Conservation (phyloP, 768 basidiomycete genomes). For the Imleria badia region DNA sequence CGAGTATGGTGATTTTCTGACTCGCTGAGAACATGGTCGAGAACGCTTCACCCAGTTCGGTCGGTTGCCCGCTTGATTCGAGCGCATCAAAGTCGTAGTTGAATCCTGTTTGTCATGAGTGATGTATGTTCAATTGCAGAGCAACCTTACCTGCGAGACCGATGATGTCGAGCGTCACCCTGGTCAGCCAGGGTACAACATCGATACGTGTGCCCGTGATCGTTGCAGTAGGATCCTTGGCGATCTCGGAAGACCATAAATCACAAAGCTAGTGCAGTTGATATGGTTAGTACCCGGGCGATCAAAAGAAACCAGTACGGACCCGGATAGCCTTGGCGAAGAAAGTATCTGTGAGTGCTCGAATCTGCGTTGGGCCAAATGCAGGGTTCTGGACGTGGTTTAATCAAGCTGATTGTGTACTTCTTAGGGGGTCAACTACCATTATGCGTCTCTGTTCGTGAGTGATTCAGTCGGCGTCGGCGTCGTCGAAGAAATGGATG, state of each 20-base stretch:
- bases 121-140: background rate
- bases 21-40: slow-evolving; percentile 27
- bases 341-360: slow-evolving; percentile 57
- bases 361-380: slow-evolving; percentile 59
- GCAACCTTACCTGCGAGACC: slow-evolving; percentile 37
- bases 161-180: slow-evolving; percentile 42
- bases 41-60: slow-evolving; percentile 36
- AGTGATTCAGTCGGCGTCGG: background rate
- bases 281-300: background rate
- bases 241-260: slow-evolving; percentile 40
- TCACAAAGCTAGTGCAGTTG: slow-evolving; percentile 42
- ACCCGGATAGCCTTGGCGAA: slow-evolving; percentile 44
- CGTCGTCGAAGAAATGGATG: background rate
- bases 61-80: slow-evolving; percentile 19
- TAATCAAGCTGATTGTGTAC: background rate
- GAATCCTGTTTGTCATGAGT: slow-evolving; percentile 32
- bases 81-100: slow-evolving; percentile 38
- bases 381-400: slow-evolving; percentile 52
- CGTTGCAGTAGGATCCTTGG: slow-evolving; percentile 21
- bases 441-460: slow-evolving; percentile 27
- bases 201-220: slow-evolving; percentile 27
- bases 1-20: slow-evolving; percentile 19
- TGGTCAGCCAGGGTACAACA: slow-evolving; percentile 33
- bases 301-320: background rate
- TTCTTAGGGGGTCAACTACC: slow-evolving; percentile 13